Percentiles rank a stretch among this genome's conserved stretches.
These are phyloP conservation scores for Alternaria hordeiaustralica DNA, from an alignment of 2,329 filamentous ascomycete genomes.

Conservation along the genomic window DNA sequence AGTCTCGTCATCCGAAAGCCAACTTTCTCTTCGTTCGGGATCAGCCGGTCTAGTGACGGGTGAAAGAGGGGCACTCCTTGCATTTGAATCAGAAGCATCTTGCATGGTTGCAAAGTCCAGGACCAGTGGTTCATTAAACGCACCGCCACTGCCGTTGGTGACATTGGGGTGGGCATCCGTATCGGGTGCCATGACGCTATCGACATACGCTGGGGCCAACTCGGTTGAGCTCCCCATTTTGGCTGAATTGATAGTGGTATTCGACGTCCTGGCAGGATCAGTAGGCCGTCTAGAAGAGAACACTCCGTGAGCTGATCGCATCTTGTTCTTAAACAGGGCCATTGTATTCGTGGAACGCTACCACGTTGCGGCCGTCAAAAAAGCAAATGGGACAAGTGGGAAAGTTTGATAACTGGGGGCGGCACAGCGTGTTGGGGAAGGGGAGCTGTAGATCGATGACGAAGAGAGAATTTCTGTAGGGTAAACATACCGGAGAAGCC, in stretches of 20 bases:
- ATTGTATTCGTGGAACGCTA: constrained; percentile 6
- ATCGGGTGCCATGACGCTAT: constrained; percentile 39
- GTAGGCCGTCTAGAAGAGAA: constrained; percentile 33
- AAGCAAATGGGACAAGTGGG: background rate
- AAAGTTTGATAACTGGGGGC: constrained; percentile 1
- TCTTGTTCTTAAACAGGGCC: constrained; percentile 41
- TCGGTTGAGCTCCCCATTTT: constrained; percentile 35
- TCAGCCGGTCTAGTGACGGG: constrained; percentile 16
- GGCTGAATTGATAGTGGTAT: constrained; percentile 28
- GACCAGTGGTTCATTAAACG: constrained; percentile 39
- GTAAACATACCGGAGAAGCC: constrained; percentile 27
- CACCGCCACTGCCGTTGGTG: constrained; percentile 21
- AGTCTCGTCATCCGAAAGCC: constrained; percentile 38
- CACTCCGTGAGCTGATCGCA: constrained; percentile 38
- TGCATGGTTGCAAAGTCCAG: constrained; percentile 39
- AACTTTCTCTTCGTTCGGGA: constrained; percentile 20
- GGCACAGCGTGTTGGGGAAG: constrained; percentile 5
- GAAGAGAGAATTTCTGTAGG: constrained; percentile 20
- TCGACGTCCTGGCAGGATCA: constrained; percentile 27
- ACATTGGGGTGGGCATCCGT: constrained; percentile 17
- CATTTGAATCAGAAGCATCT: constrained; percentile 25
- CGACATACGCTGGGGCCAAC: constrained; percentile 26
- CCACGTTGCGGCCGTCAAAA: background rate
- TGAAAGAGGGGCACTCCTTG: constrained; percentile 27
- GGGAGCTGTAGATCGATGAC: constrained; percentile 25